Evolutionary conservation across 805 yeast genomes (phyloP).

Genomic region (Nakazawaea anatomiae): DNA sequence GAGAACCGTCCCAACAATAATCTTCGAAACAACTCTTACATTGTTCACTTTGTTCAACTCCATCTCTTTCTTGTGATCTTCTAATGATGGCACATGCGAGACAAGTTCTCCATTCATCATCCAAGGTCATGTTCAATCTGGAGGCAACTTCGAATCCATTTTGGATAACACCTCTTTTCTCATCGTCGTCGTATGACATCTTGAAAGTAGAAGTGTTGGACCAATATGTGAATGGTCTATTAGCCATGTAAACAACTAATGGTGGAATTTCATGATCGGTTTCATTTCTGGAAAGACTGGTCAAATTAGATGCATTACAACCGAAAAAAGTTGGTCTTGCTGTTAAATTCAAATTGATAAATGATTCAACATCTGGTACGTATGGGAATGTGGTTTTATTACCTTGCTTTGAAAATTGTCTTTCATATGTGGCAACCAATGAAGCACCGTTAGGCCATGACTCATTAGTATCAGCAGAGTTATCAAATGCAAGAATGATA

Average conservation of each 20-base stretch:
- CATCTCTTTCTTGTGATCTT: conserved; percentile 67
- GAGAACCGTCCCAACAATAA: conserved; percentile 72
- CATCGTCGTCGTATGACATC: conserved; percentile 53
- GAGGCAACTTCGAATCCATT: conserved; percentile 75
- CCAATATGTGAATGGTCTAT: conserved; percentile 55
- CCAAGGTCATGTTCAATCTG: conserved; percentile 61
- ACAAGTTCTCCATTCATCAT: conserved; percentile 65
- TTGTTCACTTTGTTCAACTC: conserved; percentile 55
- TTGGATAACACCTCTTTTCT: conserved; percentile 51
- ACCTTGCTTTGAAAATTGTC: conserved; percentile 42
- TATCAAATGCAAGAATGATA: conserved; percentile 58
- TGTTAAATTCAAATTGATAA: conserved; percentile 54
- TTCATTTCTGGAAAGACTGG: conserved; percentile 31
- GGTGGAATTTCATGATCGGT: conserved; percentile 50
- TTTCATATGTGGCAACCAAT: conserved; percentile 45
- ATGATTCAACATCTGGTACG: conserved; percentile 66
- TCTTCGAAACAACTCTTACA: conserved; percentile 64
- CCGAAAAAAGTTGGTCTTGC: conserved; percentile 78
- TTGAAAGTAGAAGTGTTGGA: conserved; percentile 73
- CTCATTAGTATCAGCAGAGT: conserved; percentile 55
- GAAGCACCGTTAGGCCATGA: conserved; percentile 69
- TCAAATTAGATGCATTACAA: conserved; percentile 58
- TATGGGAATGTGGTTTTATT: conserved; percentile 67
- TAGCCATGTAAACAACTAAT: conserved; percentile 71
- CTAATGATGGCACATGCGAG: conserved; percentile 79